Conservation (phyloP, 108 stramenopile species). For the Ochromonas danica region DNA sequence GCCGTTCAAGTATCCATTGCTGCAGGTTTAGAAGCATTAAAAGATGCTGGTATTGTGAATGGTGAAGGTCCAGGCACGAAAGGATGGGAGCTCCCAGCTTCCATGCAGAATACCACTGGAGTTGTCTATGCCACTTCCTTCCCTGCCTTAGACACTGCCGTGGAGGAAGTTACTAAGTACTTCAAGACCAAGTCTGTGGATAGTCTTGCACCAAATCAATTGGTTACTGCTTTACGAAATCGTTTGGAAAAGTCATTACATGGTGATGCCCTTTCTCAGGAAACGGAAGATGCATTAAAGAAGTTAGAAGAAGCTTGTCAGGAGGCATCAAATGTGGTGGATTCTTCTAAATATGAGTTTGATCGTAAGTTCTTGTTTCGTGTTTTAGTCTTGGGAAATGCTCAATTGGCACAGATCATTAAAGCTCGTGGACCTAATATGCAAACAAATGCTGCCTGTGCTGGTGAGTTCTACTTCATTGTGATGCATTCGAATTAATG, state of each 20-base stretch:
- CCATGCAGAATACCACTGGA: conserved; percentile 83
- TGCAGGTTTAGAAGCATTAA: conserved; percentile 88
- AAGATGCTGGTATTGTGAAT: conserved; percentile 80
- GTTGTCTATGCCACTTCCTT: conserved; percentile 91
- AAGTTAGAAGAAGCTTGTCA: neutral
- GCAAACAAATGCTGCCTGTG: conserved; percentile 95
- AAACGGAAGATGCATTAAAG: conserved; percentile 5
- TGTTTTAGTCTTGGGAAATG: conserved; percentile 86
- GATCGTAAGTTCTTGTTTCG: conserved; percentile 97
- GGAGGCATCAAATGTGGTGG: neutral
- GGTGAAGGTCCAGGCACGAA: conserved; percentile 68
- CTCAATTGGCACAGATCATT: conserved; percentile 90
- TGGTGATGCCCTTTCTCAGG: conserved; percentile 40
- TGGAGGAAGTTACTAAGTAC: conserved; percentile 89
- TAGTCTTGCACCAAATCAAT: conserved; percentile 67
- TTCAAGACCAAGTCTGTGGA: conserved; percentile 78
- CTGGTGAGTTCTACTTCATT: conserved; percentile 46
- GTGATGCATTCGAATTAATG: neutral
- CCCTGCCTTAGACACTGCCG: conserved; percentile 93
- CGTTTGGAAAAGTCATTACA: conserved; percentile 70
- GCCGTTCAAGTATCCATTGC: conserved; percentile 92
- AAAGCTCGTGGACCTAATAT: conserved; percentile 91
- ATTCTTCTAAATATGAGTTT: conserved; percentile 66
- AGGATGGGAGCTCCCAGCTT: conserved; percentile 83
- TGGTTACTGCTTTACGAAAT: conserved; percentile 71